Percentiles rank a stretch among this genome's conserved stretches.
Conservation (phyloP, 2,329 filamentous ascomycete species). For the Ophiostoma australiae region DNA sequence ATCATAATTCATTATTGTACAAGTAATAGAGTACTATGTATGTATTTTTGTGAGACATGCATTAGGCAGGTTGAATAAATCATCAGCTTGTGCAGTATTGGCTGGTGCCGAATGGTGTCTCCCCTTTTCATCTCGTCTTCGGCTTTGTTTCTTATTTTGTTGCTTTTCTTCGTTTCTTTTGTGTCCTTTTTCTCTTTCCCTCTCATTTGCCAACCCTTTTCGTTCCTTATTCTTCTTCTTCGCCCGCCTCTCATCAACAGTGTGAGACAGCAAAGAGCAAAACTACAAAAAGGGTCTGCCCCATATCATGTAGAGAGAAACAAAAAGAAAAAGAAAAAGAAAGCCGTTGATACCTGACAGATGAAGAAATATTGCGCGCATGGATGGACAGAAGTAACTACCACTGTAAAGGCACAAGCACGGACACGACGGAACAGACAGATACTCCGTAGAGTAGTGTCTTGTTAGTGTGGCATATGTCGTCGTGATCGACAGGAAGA, state of each 20-base stretch:
- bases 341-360: not conserved
- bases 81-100: not conserved
- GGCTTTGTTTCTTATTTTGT: not conserved
- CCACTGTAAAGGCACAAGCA: not conserved
- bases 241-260: not conserved
- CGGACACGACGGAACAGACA: conserved; percentile 7
- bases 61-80: conserved; percentile 3
- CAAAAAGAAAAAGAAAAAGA: not conserved
- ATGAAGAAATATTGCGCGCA: conserved; percentile 13
- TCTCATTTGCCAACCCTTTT: too few species aligned
- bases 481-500: conserved; percentile 2
- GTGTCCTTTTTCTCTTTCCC: not conserved
- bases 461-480: not conserved
- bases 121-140: conserved; percentile 3
- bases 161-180: not conserved
- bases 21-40: too few species aligned
- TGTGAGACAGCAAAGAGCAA: not conserved
- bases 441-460: conserved; percentile 1
- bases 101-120: not conserved
- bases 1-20: too few species aligned
- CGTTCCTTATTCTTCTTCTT: not conserved
- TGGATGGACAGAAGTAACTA: not conserved
- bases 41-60: conserved; percentile 6
- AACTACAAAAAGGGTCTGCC: not conserved
- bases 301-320: not conserved